Conservation (phyloP, 805 yeast species). For the Kluyveromyces dobzhanskii region DNA sequence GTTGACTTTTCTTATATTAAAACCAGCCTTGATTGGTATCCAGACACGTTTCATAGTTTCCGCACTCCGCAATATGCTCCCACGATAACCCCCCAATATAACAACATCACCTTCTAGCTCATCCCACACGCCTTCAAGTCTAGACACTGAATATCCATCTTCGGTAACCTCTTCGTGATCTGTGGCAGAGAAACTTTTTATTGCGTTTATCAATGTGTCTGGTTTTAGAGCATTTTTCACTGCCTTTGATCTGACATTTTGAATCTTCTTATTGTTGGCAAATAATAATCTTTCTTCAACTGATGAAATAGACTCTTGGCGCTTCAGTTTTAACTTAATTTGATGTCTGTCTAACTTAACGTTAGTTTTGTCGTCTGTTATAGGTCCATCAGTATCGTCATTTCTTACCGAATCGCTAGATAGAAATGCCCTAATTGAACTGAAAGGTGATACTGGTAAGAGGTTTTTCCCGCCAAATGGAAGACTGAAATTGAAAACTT, state of each 20-base stretch:
- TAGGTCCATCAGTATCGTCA: constrained; percentile 3
- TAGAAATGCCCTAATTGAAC: constrained; percentile 5
- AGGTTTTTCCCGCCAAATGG: constrained; percentile 32
- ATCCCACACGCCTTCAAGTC: constrained; percentile 41
- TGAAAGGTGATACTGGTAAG: constrained; percentile 10
- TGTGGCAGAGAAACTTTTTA: constrained; percentile 14
- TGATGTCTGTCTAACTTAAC: constrained; percentile 11
- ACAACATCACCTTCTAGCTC: constrained; percentile 71
- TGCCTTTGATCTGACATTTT: constrained; percentile 62
- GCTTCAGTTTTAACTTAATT: constrained; percentile 29
- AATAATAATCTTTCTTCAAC: constrained; percentile 56
- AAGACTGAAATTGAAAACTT: constrained; percentile 31
- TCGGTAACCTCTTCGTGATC: constrained; percentile 14
- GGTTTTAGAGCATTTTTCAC: constrained; percentile 54
- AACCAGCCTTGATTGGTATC: constrained; percentile 84
- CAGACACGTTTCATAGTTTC: constrained; percentile 61
- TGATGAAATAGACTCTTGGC: constrained; percentile 53
- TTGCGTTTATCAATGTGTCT: constrained; percentile 26
- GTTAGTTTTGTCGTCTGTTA: constrained; percentile 7
- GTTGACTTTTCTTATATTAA: constrained; percentile 62
- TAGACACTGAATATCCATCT: constrained; percentile 19
- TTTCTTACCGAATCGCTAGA: constrained; percentile 7
- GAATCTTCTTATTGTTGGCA: constrained; percentile 46
- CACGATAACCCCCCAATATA: constrained; percentile 83
- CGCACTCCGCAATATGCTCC: constrained; percentile 63